Evolutionary conservation across 768 basidiomycete genomes (phyloP).

Genomic region (Tephrocybe sp.): DNA sequence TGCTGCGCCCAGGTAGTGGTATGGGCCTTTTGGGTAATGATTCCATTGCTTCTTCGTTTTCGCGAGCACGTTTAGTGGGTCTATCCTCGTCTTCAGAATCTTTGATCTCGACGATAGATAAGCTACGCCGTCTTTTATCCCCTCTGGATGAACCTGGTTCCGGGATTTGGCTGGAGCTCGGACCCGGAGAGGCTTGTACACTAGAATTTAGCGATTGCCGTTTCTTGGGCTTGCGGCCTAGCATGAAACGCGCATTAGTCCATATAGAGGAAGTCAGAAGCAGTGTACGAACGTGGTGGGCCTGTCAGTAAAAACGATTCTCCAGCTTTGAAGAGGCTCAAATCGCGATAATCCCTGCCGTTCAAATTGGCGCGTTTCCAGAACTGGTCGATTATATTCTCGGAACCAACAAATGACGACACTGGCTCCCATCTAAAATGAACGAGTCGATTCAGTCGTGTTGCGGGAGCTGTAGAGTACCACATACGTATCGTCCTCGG

Average conservation of each 20-base stretch:
- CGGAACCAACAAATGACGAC: conserved; percentile 57
- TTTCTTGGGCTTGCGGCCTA: conserved; percentile 21
- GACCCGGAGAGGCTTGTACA: conserved; percentile 10
- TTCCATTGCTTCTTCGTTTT: neutral
- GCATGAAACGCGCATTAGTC: conserved; percentile 1
- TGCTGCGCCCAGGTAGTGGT: conserved; percentile 7
- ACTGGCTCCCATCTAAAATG: conserved; percentile 64
- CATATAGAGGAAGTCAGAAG: neutral
- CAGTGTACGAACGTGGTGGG: conserved; percentile 52
- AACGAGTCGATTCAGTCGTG: conserved; percentile 3
- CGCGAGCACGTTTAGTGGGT: conserved; percentile 19
- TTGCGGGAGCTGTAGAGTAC: conserved; percentile 21
- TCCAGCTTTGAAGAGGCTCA: conserved; percentile 49
- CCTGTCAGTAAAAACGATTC: conserved; percentile 57
- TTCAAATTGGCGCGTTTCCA: conserved; percentile 47
- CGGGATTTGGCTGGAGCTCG: conserved; percentile 17
- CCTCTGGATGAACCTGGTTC: neutral
- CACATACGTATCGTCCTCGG: conserved; percentile 59
- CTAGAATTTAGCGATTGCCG: conserved; percentile 8
- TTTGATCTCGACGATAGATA: conserved; percentile 7
- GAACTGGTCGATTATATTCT: conserved; percentile 53
- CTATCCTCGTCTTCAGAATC: conserved; percentile 12
- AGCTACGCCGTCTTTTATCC: conserved; percentile 11
- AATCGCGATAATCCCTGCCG: conserved; percentile 49
- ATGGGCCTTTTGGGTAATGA: conserved; percentile 1